Conservation (phyloP, 352 stramenopile genomes). For the Globisporangium radiosum region DNA sequence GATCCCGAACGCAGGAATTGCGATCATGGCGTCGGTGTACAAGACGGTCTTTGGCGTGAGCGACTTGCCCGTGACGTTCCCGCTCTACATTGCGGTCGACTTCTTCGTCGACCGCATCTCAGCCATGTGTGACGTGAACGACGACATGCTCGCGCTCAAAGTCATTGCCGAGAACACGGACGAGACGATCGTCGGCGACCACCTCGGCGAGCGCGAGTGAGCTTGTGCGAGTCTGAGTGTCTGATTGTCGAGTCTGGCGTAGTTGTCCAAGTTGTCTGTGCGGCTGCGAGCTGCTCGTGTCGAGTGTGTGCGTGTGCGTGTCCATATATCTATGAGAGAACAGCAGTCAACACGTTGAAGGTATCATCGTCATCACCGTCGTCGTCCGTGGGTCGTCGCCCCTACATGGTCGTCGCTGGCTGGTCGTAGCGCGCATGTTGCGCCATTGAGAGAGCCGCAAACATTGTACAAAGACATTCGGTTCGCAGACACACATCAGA, state of each 20-base stretch:
- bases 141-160: slow-evolving; percentile 73
- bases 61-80: slow-evolving; percentile 43
- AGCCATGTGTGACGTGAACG: slow-evolving; percentile 70
- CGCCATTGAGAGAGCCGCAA: too few relatives aligned
- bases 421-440: background rate
- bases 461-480: background rate
- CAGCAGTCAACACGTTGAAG: background rate
- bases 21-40: slow-evolving; percentile 61
- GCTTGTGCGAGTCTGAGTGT: background rate
- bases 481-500: background rate
- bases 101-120: slow-evolving; percentile 60
- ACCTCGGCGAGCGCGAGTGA: slow-evolving; percentile 38
- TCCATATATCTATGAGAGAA: background rate
- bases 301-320: background rate
- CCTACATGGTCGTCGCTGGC: background rate
- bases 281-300: background rate
- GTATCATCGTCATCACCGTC: too few relatives aligned
- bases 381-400: too few relatives aligned
- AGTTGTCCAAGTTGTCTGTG: background rate
- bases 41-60: slow-evolving; percentile 46
- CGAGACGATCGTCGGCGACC: slow-evolving; percentile 54
- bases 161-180: slow-evolving; percentile 69
- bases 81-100: slow-evolving; percentile 51
- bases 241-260: background rate
- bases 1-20: slow-evolving; percentile 40